These are phyloP conservation scores for Cytospora paraplurivora DNA, from an alignment of 2,329 filamentous ascomycete genomes.

Conservation along the genomic window DNA sequence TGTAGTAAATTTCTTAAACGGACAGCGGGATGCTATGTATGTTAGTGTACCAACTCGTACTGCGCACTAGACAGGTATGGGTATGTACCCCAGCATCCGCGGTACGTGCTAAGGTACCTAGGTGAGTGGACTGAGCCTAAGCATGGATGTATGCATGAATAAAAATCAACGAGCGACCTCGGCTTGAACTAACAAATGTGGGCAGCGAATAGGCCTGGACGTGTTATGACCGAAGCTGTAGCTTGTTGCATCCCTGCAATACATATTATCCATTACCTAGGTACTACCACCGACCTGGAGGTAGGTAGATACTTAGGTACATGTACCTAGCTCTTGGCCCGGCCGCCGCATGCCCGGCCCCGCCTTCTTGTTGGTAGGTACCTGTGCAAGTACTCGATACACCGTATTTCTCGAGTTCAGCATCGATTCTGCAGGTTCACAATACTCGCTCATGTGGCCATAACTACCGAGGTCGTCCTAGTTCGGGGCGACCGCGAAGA, in stretches of 20 bases:
- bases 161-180: slow-evolving; percentile 2
- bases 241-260: neutral
- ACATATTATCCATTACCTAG: neutral
- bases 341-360: too few relatives aligned
- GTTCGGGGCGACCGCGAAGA: too few relatives aligned
- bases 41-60: neutral
- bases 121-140: neutral
- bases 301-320: neutral
- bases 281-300: too few relatives aligned
- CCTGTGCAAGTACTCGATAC: too few relatives aligned
- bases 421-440: too few relatives aligned
- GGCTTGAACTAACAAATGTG: neutral
- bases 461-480: too few relatives aligned
- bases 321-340: neutral
- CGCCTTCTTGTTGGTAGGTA: too few relatives aligned
- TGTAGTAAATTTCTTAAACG: slow-evolving; percentile 4
- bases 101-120: neutral
- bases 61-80: neutral
- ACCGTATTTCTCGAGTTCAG: too few relatives aligned
- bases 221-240: neutral
- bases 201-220: neutral
- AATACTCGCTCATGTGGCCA: too few relatives aligned
- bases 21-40: neutral
- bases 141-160: neutral
- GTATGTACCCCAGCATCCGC: neutral